phyloP scores from a whole-genome alignment of 306 rosid genomes.

The Adenanthera pavonina region DNA sequence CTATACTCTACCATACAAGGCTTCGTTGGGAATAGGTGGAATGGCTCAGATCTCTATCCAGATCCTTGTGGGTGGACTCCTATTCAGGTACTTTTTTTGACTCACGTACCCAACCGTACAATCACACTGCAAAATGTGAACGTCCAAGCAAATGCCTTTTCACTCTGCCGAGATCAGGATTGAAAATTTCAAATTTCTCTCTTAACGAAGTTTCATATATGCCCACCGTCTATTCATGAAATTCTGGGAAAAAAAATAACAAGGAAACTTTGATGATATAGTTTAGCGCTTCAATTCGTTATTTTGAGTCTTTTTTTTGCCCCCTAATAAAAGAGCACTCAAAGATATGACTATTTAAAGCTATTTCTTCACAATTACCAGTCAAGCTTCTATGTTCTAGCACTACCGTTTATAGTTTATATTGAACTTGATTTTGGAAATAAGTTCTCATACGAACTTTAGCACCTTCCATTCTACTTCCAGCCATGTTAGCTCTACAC shows the following conservation, averaged over 20 bases:
- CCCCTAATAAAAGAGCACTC: neutral
- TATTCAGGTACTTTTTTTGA: conserved; percentile 69
- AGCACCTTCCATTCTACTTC: neutral
- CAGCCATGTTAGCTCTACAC: neutral
- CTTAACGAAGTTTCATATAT: conserved; percentile 17
- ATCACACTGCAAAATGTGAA: neutral
- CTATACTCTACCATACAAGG: conserved; percentile 84
- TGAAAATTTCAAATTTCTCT: conserved; percentile 26
- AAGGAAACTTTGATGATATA: neutral
- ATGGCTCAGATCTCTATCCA: conserved; percentile 96
- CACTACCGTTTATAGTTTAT: neutral
- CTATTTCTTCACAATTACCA: conserved; percentile 20
- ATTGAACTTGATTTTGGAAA: conserved; percentile 28
- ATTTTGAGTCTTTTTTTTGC: neutral
- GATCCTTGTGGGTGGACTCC: conserved; percentile 99
- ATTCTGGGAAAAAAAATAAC: conserved; percentile 6
- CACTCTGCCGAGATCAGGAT: conserved; percentile 31
- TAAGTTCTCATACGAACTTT: neutral
- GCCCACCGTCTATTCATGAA: conserved; percentile 13
- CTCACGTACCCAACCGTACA: neutral
- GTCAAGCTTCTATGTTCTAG: conserved; percentile 19
- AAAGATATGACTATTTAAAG: neutral
- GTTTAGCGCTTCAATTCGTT: neutral
- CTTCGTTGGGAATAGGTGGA: conserved; percentile 91
- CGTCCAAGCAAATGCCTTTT: conserved; percentile 24